These are phyloP conservation scores for Pseudogymnoascus sp. DNA, from an alignment of 2,329 filamentous ascomycete species.

Conservation along the genomic window DNA sequence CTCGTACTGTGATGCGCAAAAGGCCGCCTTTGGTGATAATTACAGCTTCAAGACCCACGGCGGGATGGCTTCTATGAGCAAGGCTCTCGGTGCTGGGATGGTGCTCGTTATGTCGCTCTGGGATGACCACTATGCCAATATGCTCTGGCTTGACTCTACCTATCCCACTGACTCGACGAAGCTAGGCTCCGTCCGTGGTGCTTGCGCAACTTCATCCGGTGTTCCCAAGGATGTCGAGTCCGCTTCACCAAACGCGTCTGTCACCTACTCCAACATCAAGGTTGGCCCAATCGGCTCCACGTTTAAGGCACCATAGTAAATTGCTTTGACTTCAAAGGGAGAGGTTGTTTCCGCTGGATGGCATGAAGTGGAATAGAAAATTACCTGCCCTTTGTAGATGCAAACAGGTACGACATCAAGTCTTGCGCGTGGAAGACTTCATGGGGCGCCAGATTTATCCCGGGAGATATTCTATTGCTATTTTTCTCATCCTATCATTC, in stretches of 20 bases:
- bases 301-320: slow-evolving; percentile 13
- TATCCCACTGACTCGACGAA: slow-evolving; percentile 45
- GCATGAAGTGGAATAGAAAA: not conserved
- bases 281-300: slow-evolving; percentile 29
- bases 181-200: slow-evolving; percentile 46
- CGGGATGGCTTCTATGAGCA: slow-evolving; percentile 47
- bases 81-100: slow-evolving; percentile 50
- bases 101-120: slow-evolving; percentile 56
- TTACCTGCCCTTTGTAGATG: not conserved
- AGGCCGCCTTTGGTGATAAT: slow-evolving; percentile 46
- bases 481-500: not conserved
- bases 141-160: slow-evolving; percentile 67
- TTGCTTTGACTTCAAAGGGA: not conserved
- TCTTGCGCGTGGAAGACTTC: not conserved
- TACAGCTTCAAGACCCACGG: slow-evolving; percentile 46
- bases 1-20: slow-evolving; percentile 49
- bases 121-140: slow-evolving; percentile 52
- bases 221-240: slow-evolving; percentile 43
- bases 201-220: slow-evolving; percentile 46
- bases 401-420: too few species aligned
- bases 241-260: slow-evolving; percentile 36
- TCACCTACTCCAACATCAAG: slow-evolving; percentile 32
- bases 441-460: not conserved
- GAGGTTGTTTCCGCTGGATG: not conserved
- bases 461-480: not conserved